Evolutionary conservation across 2,329 filamentous ascomycete genomes (phyloP).

Genomic region (Colletotrichum acutatum): DNA sequence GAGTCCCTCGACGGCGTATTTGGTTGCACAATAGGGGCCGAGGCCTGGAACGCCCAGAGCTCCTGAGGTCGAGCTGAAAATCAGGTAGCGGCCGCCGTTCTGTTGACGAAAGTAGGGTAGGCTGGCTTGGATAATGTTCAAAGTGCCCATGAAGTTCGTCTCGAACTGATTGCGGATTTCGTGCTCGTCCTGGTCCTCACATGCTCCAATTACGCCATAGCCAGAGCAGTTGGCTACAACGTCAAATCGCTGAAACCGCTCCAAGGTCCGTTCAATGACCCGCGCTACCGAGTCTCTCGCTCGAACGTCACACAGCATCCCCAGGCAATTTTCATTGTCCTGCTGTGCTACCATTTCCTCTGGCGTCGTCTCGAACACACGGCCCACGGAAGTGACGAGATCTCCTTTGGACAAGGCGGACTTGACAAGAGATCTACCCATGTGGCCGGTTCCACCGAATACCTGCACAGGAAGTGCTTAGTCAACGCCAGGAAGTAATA

Average conservation of each 20-base stretch:
- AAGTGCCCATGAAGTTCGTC: conserved; percentile 95
- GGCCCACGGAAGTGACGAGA: conserved; percentile 86
- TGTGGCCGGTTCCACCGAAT: conserved; percentile 97
- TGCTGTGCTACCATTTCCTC: conserved; percentile 72
- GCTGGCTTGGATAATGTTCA: conserved; percentile 91
- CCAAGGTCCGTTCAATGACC: conserved; percentile 76
- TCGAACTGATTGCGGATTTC: conserved; percentile 97
- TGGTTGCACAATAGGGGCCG: conserved; percentile 95
- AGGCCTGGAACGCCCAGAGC: conserved; percentile 93
- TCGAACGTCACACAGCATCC: conserved; percentile 90
- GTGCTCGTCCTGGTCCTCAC: conserved; percentile 96
- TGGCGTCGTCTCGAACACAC: conserved; percentile 79
- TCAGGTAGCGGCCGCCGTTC: conserved; percentile 83
- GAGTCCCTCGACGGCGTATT: conserved; percentile 95
- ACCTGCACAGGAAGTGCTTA: conserved; percentile 61
- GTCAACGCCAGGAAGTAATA: not conserved
- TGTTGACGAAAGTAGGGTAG: conserved; percentile 88
- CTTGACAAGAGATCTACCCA: conserved; percentile 90
- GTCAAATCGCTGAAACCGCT: conserved; percentile 84
- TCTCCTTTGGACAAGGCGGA: conserved; percentile 84
- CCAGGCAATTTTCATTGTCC: conserved; percentile 78
- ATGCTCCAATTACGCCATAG: conserved; percentile 94
- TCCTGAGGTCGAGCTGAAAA: conserved; percentile 93
- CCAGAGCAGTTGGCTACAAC: conserved; percentile 94
- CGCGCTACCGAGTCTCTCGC: conserved; percentile 79